Base-by-base conservation (phyloP, 2,329 filamentous ascomycete species). In the Ascomycota sp. region DNA sequence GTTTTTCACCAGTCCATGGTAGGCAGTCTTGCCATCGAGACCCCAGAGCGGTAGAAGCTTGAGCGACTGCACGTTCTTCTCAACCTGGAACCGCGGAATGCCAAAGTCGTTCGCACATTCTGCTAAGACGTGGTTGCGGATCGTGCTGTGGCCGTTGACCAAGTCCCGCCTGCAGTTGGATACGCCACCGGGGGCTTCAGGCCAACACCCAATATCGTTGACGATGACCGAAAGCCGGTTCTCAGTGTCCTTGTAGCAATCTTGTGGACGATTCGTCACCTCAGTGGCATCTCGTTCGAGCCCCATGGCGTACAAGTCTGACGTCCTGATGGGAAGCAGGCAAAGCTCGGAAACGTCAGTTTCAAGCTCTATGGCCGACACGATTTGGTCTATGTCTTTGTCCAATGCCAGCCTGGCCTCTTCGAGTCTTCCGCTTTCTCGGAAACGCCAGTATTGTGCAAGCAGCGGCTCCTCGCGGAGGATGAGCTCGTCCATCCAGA, bases 31-130 rank as follows among this genome's bases (percentile, higher is more conserved):
- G 29, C 59, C 57, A 34, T 67, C 63, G 29, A 67, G 42, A 3
- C 63, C 63, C 63, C 63, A 67, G 1, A 67, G 51, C 3, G 63
- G 62, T 23, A 67, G 48, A 12, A 65, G 48, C 37, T 64, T 65
- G 33, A 67, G 43, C 1, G 62, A 65, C 39, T 64, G 59, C 8
- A 67, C 54, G 33, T 65, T 66, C 38, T 55, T 55, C 44, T 67
- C 63, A 1, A 63, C 60, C 41, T 67, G 63, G 43, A 64, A 63
- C 12, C 63, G 57, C 5, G 63, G 63, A 13, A 65, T 53, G 20
- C 63, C 63, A 35, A 57, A 67, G 34, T 67, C 63, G 38, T 64
- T 65, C 7, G 62, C 62, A 5, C 59, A 59, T 44, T 67, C 63
- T 29, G 59, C 61, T 26, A 67, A 47, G 38, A 65, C 62, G 38